Percentiles rank a stretch among this genome's conserved stretches.
phyloP scores from a whole-genome alignment of 345 rosid species.

The Euclidium syriacum region DNA sequence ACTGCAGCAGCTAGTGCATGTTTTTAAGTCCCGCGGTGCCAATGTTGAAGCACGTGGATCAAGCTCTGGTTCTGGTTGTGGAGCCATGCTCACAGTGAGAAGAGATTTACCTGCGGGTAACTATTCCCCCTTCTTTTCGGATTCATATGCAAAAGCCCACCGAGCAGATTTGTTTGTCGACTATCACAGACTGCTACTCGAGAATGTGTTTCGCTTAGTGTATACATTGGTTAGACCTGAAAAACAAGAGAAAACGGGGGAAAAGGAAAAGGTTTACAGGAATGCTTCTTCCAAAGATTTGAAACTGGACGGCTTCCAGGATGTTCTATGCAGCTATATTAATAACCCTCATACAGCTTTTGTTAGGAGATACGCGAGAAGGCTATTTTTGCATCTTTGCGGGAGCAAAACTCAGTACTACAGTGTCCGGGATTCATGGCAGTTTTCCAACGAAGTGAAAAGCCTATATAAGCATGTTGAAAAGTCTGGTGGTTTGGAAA shows the following conservation, averaged over 20 bases:
- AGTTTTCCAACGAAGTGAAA: constrained; percentile 85
- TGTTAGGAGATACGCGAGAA: constrained; percentile 95
- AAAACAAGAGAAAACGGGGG: constrained; percentile 91
- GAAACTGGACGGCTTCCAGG: constrained; percentile 95
- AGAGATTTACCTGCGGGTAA: constrained; percentile 94
- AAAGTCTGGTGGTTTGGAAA: constrained; percentile 88
- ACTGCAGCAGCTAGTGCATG: constrained; percentile 82
- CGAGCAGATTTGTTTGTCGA: constrained; percentile 81
- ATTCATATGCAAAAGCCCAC: constrained; percentile 92
- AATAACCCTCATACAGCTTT: constrained; percentile 93
- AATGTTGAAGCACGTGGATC: constrained; percentile 60
- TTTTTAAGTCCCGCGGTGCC: constrained; percentile 69
- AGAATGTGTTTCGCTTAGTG: constrained; percentile 86
- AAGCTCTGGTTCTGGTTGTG: constrained; percentile 86
- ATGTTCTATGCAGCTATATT: constrained; percentile 93
- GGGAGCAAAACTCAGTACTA: constrained; percentile 98
- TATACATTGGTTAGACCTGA: constrained; percentile 97
- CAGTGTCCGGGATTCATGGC: constrained; percentile 94
- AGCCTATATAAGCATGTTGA: constrained; percentile 75
- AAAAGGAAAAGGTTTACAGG: constrained; percentile 74
- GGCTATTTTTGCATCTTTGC: constrained; percentile 92
- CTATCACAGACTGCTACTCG: constrained; percentile 83
- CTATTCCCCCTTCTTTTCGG: constrained; percentile 96
- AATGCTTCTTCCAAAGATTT: constrained; percentile 62
- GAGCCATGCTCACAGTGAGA: constrained; percentile 78